Evolutionary conservation across 202 grass and related monocot genomes (phyloP), one percentile per base, ranked within the genome.

Genomic region (Zizania palustris): DNA sequence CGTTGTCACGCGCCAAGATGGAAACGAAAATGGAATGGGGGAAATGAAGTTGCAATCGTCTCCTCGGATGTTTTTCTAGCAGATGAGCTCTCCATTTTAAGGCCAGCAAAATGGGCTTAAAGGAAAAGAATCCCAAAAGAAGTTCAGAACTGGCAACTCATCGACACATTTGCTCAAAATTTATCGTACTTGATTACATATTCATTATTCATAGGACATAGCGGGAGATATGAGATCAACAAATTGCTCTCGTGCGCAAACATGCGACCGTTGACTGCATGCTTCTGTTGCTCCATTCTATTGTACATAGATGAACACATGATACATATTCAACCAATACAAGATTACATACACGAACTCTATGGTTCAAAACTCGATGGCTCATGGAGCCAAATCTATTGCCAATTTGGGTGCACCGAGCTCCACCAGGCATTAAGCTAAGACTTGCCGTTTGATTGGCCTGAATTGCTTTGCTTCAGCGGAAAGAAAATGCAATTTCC

Each of bases 401-500:
- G 63, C 38, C 7, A 20, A 78, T 4, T 13, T 6, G 35, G 0
- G 40, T 21, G 49, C 11, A 12, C 45, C 19, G 5, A 22, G 44
- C 22, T 61, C 34, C 4, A 50, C n/a, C 9, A 34, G 58, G 12
- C 39, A 33, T 8, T 33, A 2, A 39, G 33, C 4, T 72, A 22
- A 8, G 33, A 34, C 41, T 36, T n/a, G 15, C 36, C 28, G n/a
- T 37, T 28, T 72, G n/a, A 21, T 28, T 72, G 46, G 7, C 5
- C 9, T 50, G 15, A 10, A n/a, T 8, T 53, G 39, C 5, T 69
- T 40, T 0, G 58, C 41, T 77, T 81, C 80, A 92, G 63, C 90
- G 80, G 82, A 90, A 93, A 7, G 91, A 88, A 57, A 86, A 88
- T 4, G 88, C 84, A 0, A 88, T 88, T 63, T 93, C 87, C 42